Base-by-base conservation (phyloP, 768 basidiomycete genomes). In the Exsudoporus frostii region DNA sequence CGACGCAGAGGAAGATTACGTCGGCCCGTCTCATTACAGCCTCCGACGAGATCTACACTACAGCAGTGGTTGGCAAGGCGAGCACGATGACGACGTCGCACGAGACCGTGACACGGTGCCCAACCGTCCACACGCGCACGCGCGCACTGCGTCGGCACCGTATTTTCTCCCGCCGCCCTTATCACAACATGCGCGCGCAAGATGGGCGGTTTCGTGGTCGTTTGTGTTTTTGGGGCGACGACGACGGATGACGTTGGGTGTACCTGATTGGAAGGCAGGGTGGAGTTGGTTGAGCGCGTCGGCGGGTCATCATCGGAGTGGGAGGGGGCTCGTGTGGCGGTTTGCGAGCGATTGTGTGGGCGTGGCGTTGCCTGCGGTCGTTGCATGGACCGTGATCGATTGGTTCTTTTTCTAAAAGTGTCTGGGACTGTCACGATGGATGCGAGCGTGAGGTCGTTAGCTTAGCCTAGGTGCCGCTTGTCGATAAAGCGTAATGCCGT, bases 181-280 rank as follows among this genome's bases (percentile, higher is more conserved):
- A 9, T 56, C 61, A 20, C 70, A 65, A 42, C 55, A 64, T 24
- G 44, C 53, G 19, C 62, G 58, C n/a, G 27, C 25, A 55, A 56
- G 50, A 62, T 64, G 41, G 41, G 69, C 72, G 65, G 65, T 70
- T 37, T 80, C 77, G 19, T 80, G 78, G 75, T 73, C 78, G 17
- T 86, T 87, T 61, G 73, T 76, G 22, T 73, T 85, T 49, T 64
- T 73, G 25, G 83, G 83, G 1, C 74, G 81, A 27, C 72, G 81
- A 17, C 75, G 84, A 54, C 78, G 81, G n/a, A 62, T 88, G 54
- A 74, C 76, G 17, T 19, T 86, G 14, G 66, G 71, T 6, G 50
- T 76, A 27, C 82, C 83, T 0, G 48, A 56, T 60, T 56, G 71
- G 73, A 63, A 52, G 46, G 20, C 57, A 29, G 37, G 56, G 57